Percentiles rank a stretch among this genome's conserved stretches.
phyloP scores from a whole-genome alignment of 208 protist genomes.

The Acanthamoeba lenticulata region DNA sequence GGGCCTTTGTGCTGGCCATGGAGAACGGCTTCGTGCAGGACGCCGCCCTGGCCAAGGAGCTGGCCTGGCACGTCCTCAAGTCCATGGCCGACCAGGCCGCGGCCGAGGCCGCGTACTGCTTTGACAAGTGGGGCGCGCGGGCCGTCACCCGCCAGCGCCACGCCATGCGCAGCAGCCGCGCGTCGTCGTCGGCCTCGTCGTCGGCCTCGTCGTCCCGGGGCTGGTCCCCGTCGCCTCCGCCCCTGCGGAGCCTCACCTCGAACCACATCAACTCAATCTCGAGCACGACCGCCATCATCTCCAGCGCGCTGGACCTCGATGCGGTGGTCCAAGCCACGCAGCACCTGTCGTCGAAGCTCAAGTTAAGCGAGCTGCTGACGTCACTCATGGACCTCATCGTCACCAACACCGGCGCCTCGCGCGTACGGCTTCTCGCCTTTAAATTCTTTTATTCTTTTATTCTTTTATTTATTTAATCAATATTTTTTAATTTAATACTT shows the following conservation, averaged over 20 bases:
- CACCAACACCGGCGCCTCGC: neutral
- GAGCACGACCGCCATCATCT: neutral
- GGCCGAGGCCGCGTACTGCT: neutral
- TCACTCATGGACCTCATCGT: slow-evolving; percentile 52
- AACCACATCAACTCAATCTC: neutral
- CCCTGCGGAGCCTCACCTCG: neutral
- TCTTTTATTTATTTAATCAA: neutral
- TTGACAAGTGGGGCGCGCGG: neutral
- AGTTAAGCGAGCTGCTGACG: slow-evolving; percentile 13
- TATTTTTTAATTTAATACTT: neutral
- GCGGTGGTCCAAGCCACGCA: slow-evolving; percentile 46
- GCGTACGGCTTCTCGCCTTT: neutral
- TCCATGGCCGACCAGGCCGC: slow-evolving; percentile 15
- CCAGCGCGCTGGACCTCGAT: slow-evolving; percentile 34
- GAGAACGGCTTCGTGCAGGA: slow-evolving; percentile 47
- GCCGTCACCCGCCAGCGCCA: neutral
- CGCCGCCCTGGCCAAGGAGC: slow-evolving; percentile 48
- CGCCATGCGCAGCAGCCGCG: neutral
- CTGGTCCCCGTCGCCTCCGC: neutral
- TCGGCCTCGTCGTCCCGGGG: neutral
- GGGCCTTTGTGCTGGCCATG: slow-evolving; percentile 31
- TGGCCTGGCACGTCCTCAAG: slow-evolving; percentile 25
- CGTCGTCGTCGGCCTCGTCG: too few relatives aligned
- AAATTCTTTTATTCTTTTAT: neutral
- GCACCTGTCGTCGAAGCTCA: slow-evolving; percentile 18